A percentile compares a stretch with the other conserved stretches of the same genome.
Evolutionary conservation across 306 rosid genomes (phyloP).

Genomic region (Glycine soja): DNA sequence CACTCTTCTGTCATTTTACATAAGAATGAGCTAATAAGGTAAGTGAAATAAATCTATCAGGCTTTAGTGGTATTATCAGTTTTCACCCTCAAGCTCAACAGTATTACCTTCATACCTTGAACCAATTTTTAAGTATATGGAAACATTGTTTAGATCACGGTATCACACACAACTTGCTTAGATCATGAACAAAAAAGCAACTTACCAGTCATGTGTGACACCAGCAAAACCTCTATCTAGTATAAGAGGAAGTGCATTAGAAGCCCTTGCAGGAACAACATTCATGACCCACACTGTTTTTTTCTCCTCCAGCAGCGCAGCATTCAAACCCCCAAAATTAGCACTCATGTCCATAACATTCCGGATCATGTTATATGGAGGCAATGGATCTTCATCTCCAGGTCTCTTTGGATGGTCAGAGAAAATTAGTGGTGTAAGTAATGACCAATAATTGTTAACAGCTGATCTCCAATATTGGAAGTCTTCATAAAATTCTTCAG

Average conservation of each 20-base stretch:
- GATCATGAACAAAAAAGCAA: slow-evolving; percentile 40
- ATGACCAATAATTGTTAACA: slow-evolving; percentile 85
- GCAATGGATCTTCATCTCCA: slow-evolving; percentile 98
- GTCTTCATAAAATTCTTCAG: slow-evolving; percentile 87
- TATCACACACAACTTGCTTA: slow-evolving; percentile 8
- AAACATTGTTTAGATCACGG: slow-evolving; percentile 28
- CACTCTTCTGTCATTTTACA: slow-evolving; percentile 17
- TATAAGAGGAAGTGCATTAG: slow-evolving; percentile 87
- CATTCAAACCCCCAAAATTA: slow-evolving; percentile 86
- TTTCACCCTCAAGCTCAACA: slow-evolving; percentile 16
- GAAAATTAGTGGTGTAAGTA: slow-evolving; percentile 95
- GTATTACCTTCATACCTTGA: slow-evolving; percentile 5
- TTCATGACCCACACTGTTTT: slow-evolving; percentile 99
- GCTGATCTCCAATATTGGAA: slow-evolving; percentile 76
- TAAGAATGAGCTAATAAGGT: not conserved
- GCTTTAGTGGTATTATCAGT: slow-evolving; percentile 30
- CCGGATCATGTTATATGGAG: slow-evolving; percentile 97
- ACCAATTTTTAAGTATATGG: not conserved
- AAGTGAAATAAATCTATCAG: slow-evolving; percentile 16
- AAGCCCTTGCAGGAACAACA: slow-evolving; percentile 81
- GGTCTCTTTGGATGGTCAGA: slow-evolving; percentile 99
- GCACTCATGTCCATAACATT: slow-evolving; percentile 98
- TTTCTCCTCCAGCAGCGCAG: slow-evolving; percentile 86
- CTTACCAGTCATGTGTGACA: slow-evolving; percentile 94
- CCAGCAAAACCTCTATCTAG: slow-evolving; percentile 92